Base-by-base conservation (phyloP, 2,329 filamentous ascomycete genomes). In the Ophiostoma sp. region DNA sequence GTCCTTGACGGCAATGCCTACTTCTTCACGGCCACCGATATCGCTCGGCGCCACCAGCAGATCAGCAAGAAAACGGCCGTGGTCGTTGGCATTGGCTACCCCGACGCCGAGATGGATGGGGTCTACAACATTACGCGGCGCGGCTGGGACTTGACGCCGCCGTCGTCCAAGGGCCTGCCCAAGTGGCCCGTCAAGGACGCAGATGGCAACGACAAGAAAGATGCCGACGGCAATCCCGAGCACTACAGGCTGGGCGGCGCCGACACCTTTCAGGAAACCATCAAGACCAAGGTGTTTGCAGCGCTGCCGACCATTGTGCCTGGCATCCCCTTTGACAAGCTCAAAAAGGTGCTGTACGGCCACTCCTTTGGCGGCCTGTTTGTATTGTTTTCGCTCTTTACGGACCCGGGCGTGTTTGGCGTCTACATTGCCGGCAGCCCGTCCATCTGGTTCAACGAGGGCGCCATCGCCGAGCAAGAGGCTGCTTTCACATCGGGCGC, bases 351-450 rank as follows among this genome's bases (percentile, higher is more conserved):
- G 33, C 70, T 72, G 27, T 72, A 67, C 44, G 70, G 72, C 20
- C 72, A 72, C 64, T 72, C 72, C 27, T 70, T 71, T 67, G 72
- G 72, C 52, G 72, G 72, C 1, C 67, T 72, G 0, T 72, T 72
- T 27, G 20, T 68, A 39, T 64, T 72, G 33, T 72, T 57, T 36
- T 39, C 70, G 4, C 64, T 72, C 3, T 72, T 70, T 23, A 68
- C 70, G 15, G n/a, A 15, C 71, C 74, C 74, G 72, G 67, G 39
- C 8, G 31, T 67, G 20, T 72, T 72, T 35, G 67, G 67, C 10
- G 67, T 69, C 17, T 71, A 71, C 62, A 70, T 71, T 20, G 52
- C 71, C 5, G 68, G 60, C 17, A 72, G 71, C 54, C 71, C 71
- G 31, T 72, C 71, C 17, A 70, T 72, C 23, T 72, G 71, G 71